Evolutionary conservation across 2,329 filamentous ascomycete species (phyloP), one percentile per base, ranked within the genome.

Genomic region (Botryotinia calthae): DNA sequence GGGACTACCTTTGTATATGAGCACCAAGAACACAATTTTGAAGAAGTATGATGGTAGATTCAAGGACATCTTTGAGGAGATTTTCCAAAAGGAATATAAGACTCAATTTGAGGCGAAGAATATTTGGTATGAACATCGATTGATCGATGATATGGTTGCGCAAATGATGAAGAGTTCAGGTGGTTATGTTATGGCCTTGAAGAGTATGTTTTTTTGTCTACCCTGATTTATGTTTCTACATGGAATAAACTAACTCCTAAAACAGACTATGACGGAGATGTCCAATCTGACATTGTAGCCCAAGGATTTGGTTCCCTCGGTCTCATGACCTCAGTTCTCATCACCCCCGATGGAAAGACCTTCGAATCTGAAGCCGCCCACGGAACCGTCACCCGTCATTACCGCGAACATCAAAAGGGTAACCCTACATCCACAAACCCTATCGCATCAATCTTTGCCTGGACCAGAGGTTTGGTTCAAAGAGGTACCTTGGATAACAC

Each of bases 131-230:
- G 96, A 99, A 90, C 96, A 99, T 86, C 93, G 96, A 81, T 88
- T 99, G 78, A 98, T 99, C 81, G 96, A 99, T 85, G 96, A 99
- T 85, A 98, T 99, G 96, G 96, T 99, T 76, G 96, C 96, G 67
- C 96, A 99, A 88, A 99, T 99, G 96, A 93, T 99, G 88, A 99
- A 99, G 93, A 96, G 93, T 85, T 90, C 91, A 80, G 96, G 96
- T 79, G 96, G 96, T 76, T 98, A 96, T 85, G 90, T 98, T 82
- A 98, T 98, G 88, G 96, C 96, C 75, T 89, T 98, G 83, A 99
- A 99, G 91, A 98, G 94, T 97, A 82, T 84, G 90, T 86, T 71
- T 34, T 48, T 56, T 10, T 25, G 31, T 44, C 56, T 42, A 65
- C 34, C 8, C 8, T 10, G 4, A 44, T 65, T 51, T 2, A 14